Evolutionary conservation across 768 basidiomycete genomes (phyloP), one percentile per base, ranked within the genome.

Genomic region (Lactifluus volemus): DNA sequence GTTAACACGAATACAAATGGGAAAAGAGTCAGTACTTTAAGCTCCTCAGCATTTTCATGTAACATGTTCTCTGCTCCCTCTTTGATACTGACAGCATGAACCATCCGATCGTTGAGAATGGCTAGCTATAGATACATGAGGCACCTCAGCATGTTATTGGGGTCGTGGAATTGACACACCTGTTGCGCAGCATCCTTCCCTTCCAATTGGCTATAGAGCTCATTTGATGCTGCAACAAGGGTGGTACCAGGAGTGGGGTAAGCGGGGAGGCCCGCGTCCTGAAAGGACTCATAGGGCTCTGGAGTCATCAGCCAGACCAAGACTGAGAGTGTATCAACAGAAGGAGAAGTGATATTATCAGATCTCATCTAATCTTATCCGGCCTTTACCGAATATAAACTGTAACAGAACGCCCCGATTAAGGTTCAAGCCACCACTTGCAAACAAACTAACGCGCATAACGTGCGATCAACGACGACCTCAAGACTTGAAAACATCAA

Each of bases 401-500:
- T 64, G 25, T 57, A 57, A 19, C 41, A 61, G 41, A 2, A 36
- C 30, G 0, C 17, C 0, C 9, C 4, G 5, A 53, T 63, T 64
- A 64, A 64, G 49, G 63, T 64, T 64, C 55, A 63, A 64, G 63
- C 63, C 63, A 64, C 63, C 32, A 32, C 47, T 11, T 17, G 9
- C 10, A 14, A 17, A 30, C 32, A 15, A 39, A 34, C 29, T 2
- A 5, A 49, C 42, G 32, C 34, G 15, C 19, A 51, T 42, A 21
- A 44, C 38, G 10, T 38, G 38, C n/a, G 15, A 41, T 12, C 39
- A 49, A 19, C 41, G 30, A 57, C 42, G 52, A 64, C 48, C 63
- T 73, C 72, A 73, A 71, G 71, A 74, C 70, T 62, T 69, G 69
- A 70, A 74, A 69, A 74, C 12, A 4, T 2, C 72, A 74, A 74